Evolutionary conservation across 495 filamentous ascomycete genomes (phyloP).

Genomic region (Penicillium pulvis): DNA sequence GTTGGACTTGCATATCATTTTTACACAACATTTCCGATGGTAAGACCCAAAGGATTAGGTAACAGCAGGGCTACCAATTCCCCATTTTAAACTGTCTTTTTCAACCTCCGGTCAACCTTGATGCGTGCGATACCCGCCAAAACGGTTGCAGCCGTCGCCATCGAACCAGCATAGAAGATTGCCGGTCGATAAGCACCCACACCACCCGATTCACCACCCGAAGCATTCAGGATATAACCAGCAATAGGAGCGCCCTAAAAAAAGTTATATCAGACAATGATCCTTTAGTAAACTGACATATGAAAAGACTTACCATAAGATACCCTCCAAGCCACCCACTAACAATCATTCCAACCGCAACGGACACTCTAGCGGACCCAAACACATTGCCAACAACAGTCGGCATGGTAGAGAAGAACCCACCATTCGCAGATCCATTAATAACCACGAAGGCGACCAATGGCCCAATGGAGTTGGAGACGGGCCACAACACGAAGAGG

Average conservation of each 20-base stretch:
- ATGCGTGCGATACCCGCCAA: slow-evolving; percentile 27
- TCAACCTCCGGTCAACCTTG: slow-evolving; percentile 29
- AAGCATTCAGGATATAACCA: slow-evolving; percentile 56
- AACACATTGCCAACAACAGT: slow-evolving; percentile 62
- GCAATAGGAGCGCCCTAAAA: slow-evolving; percentile 58
- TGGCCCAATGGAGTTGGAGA: slow-evolving; percentile 52
- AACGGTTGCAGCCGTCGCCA: slow-evolving; percentile 33
- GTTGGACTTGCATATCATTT: too few relatives aligned
- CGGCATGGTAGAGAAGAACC: slow-evolving; percentile 61
- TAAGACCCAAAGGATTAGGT: too few relatives aligned
- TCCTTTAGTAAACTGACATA: neutral
- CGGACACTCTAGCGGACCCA: slow-evolving; percentile 53
- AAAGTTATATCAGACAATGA: neutral
- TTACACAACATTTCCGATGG: too few relatives aligned
- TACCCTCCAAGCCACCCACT: slow-evolving; percentile 63
- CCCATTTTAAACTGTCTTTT: slow-evolving; percentile 23
- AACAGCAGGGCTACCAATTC: neutral
- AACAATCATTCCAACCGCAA: slow-evolving; percentile 63
- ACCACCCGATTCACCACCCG: slow-evolving; percentile 47
- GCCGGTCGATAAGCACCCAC: slow-evolving; percentile 56
- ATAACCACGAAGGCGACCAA: slow-evolving; percentile 54
- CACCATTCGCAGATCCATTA: slow-evolving; percentile 58
- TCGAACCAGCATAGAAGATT: slow-evolving; percentile 57
- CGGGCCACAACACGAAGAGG: slow-evolving; percentile 60
- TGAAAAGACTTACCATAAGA: slow-evolving; percentile 44